Conservation (phyloP, 2,329 filamentous ascomycete genomes). For the Aspergillus phoenicis region DNA sequence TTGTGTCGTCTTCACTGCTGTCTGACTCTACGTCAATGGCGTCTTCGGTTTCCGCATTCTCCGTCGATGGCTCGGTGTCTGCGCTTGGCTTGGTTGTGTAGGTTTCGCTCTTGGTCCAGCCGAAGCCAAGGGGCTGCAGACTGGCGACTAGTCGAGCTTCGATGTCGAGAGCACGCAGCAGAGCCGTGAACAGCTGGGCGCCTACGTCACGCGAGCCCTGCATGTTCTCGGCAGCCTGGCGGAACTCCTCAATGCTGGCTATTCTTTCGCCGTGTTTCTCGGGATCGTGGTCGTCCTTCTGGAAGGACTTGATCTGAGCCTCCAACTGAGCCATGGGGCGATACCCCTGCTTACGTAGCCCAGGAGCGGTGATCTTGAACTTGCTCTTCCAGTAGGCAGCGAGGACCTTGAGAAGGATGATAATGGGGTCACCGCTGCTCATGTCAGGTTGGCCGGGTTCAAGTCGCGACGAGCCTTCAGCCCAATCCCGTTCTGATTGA, state of each 20-base stretch:
- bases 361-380: conserved; percentile 76
- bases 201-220: conserved; percentile 85
- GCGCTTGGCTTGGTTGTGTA: conserved; percentile 52
- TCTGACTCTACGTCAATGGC: conserved; percentile 25
- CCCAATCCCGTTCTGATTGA: conserved; percentile 66
- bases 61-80: conserved; percentile 1
- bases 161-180: conserved; percentile 77
- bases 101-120: conserved; percentile 85
- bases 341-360: conserved; percentile 86
- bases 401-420: conserved; percentile 74
- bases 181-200: conserved; percentile 83
- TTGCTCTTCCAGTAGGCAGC: conserved; percentile 84
- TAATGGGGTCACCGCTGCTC: conserved; percentile 79
- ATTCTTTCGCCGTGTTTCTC: conserved; percentile 77
- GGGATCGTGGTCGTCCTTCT: conserved; percentile 62
- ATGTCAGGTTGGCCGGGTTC: conserved; percentile 74
- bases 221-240: conserved; percentile 67
- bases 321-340: conserved; percentile 75
- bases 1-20: conserved; percentile 23
- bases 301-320: conserved; percentile 71
- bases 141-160: conserved; percentile 83
- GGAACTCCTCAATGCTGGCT: conserved; percentile 66
- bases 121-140: conserved; percentile 84
- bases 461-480: conserved; percentile 65
- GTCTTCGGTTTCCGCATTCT: conserved; percentile 16